phyloP scores from a whole-genome alignment of 164 flowering plant genomes.

The Magnolia sinica region DNA sequence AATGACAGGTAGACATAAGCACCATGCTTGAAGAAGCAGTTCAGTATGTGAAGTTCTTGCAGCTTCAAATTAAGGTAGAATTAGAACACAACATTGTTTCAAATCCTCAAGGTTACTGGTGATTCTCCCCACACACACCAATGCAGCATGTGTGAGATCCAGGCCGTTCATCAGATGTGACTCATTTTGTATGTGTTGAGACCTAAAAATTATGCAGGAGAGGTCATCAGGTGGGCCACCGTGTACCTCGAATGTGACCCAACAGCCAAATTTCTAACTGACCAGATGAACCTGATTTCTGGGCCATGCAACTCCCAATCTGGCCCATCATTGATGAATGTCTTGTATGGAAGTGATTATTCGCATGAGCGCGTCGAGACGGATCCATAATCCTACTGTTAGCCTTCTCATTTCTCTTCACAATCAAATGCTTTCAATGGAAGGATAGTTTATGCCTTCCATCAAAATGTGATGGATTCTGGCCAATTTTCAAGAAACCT shows the following conservation, averaged over 20 bases:
- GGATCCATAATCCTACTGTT: too few relatives aligned
- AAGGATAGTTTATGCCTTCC: neutral
- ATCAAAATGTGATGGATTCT: neutral
- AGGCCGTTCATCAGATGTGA: neutral
- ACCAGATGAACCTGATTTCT: too few relatives aligned
- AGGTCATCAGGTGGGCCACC: too few relatives aligned
- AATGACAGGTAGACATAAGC: conserved; percentile 81
- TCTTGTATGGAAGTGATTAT: too few relatives aligned
- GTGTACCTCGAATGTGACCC: too few relatives aligned
- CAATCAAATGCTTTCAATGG: neutral
- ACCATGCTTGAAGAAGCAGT: conserved; percentile 99
- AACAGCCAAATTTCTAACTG: too few relatives aligned
- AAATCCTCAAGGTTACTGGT: neutral
- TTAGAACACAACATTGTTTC: conserved; percentile 1
- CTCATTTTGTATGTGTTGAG: neutral
- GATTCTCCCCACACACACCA: neutral
- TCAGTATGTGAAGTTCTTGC: conserved; percentile 90
- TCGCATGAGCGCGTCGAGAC: too few relatives aligned
- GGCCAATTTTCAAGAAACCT: neutral
- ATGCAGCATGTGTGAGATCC: neutral
- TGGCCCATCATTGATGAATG: too few relatives aligned
- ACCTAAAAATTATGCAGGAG: too few relatives aligned
- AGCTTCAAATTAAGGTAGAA: conserved; percentile 92
- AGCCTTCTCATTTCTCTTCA: neutral
- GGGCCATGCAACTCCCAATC: too few relatives aligned